Base-by-base conservation (phyloP, 2,329 filamentous ascomycete genomes). In the Lachnellula hyalina region DNA sequence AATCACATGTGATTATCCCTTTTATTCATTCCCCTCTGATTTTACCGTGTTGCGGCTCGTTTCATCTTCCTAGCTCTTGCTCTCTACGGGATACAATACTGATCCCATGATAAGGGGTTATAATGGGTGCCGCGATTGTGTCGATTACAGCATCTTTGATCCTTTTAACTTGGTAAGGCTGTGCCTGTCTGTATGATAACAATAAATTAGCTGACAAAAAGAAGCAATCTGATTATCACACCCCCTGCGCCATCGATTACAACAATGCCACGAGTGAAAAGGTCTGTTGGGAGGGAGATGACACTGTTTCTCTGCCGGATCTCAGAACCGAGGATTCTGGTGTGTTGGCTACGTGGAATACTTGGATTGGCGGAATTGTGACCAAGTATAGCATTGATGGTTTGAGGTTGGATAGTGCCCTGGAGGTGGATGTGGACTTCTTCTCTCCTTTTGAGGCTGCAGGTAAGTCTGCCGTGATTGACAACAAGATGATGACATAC, bases 391-490 rank as follows among this genome's bases (percentile, higher is more conserved):
- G 28, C 56, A 70, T 76, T 47, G 78, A 81, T 62, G 78, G 77
- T 2, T 62, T 80, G n/a, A 75, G 77, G 49, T 67, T 80, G 28
- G 77, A 80, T 63, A 76, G 75, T 44, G 73, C 73, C 8, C 72
- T 75, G 59, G 71, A 80, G 56, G 71, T 78, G 35, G 66, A 74
- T 34, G 71, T 68, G 57, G 73, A 73, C 11, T 87, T 84, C 68
- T 84, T 82, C 73, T 70, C 79, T 0, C 68, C 64, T 0, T 86
- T 85, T 61, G 59, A 68, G 48, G 70, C 75, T 21, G 62, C 72
- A 6, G 77, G 64, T 65, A 51, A 51, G 59, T 19, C 15, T 38
- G 28, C 45, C 41, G 2, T 32, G 9, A 32, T 9, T 32, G 28
- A 32, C 9, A 32, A n/a, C 12, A 38, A 70, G 80, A 0, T 17